phyloP scores from a whole-genome alignment of 2,329 filamentous ascomycete genomes.

The Verticillium nubilum region DNA sequence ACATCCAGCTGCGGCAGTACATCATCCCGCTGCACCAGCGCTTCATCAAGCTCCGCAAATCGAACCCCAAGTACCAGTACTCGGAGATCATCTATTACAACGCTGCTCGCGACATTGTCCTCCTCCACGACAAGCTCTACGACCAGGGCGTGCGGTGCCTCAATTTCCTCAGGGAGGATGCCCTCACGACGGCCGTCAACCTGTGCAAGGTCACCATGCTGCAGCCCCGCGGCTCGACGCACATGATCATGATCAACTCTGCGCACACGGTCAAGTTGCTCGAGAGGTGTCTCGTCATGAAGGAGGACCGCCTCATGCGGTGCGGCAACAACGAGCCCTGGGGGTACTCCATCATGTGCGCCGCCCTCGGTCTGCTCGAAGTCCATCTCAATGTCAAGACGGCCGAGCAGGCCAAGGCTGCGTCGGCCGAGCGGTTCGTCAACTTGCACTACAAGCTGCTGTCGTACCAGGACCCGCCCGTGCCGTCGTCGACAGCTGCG shows the following conservation, averaged over 20 bases:
- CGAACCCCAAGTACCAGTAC: conserved; percentile 56
- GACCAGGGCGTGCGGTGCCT: conserved; percentile 53
- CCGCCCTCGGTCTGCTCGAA: conserved; percentile 52
- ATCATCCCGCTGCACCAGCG: conserved; percentile 58
- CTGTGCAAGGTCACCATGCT: conserved; percentile 56
- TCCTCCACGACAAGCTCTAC: conserved; percentile 56
- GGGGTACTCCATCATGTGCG: conserved; percentile 60
- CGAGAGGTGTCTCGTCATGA: conserved; percentile 55
- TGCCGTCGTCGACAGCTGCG: conserved; percentile 24
- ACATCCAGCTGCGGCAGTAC: conserved; percentile 56
- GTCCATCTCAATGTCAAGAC: conserved; percentile 54
- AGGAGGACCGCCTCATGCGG: conserved; percentile 55
- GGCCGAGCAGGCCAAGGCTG: conserved; percentile 50
- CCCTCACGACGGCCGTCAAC: conserved; percentile 54
- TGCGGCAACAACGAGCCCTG: conserved; percentile 60
- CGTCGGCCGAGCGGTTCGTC: conserved; percentile 54
- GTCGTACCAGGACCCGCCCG: conserved; percentile 45
- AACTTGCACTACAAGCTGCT: conserved; percentile 52
- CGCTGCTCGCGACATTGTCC: conserved; percentile 54
- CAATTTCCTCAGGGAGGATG: conserved; percentile 56
- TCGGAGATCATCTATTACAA: conserved; percentile 61
- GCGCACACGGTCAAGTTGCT: conserved; percentile 56
- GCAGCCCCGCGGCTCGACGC: conserved; percentile 52
- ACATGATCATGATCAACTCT: conserved; percentile 58
- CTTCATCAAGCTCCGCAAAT: conserved; percentile 53